Conservation (phyloP, 2,329 filamentous ascomycete genomes). For the Trichoderma oligosporum region DNA sequence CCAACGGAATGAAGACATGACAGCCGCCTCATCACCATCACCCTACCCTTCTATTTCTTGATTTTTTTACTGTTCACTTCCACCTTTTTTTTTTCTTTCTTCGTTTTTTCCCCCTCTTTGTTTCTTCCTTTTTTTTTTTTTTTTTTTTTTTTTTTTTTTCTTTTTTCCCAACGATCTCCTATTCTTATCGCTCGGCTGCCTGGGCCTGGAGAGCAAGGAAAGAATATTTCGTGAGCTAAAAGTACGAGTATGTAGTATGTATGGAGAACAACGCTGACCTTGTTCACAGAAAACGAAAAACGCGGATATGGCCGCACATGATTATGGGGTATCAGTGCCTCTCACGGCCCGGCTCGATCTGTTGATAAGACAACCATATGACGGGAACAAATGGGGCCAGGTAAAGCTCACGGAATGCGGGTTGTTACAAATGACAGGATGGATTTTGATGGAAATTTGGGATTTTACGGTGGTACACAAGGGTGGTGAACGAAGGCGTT, state of each 20-base stretch:
- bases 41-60: neutral
- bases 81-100: no score
- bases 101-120: no score
- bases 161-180: slow-evolving; percentile 11
- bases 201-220: neutral
- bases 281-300: slow-evolving; percentile 7
- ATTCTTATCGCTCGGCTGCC: slow-evolving; percentile 16
- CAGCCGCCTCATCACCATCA: neutral
- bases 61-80: neutral
- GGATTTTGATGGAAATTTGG: slow-evolving; percentile 18
- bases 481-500: slow-evolving; percentile 25
- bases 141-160: no score
- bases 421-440: slow-evolving; percentile 24
- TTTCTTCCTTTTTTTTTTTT: no score
- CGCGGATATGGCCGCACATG: slow-evolving; percentile 4
- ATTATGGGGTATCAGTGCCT: slow-evolving; percentile 11
- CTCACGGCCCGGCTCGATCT: slow-evolving; percentile 4
- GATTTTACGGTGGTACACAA: slow-evolving; percentile 18
- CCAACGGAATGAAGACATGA: neutral
- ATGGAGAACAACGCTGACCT: slow-evolving; percentile 3
- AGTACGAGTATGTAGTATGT: no score
- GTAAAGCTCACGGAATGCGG: slow-evolving; percentile 13
- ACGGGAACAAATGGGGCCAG: slow-evolving; percentile 5
- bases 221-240: neutral
- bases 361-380: slow-evolving; percentile 6